These are phyloP conservation scores for Lyophyllum atratum DNA, from an alignment of 768 basidiomycete genomes.

Conservation along the genomic window DNA sequence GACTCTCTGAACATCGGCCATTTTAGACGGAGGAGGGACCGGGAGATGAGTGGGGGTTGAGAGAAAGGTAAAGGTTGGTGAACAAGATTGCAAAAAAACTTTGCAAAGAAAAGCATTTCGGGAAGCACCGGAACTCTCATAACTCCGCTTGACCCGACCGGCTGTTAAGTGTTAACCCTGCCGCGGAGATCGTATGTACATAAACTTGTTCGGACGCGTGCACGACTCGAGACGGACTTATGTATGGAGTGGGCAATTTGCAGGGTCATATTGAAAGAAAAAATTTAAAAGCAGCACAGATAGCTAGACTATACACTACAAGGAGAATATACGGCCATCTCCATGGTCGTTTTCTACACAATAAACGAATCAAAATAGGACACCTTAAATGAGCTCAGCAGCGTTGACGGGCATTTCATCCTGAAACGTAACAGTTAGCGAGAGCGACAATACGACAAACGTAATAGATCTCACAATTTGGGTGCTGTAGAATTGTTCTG, in stretches of 20 bases:
- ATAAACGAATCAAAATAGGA: conserved; percentile 3
- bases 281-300: not conserved
- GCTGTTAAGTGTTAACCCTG: not conserved
- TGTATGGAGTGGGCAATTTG: not conserved
- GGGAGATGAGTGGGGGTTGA: conserved; percentile 57
- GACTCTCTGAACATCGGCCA: conserved; percentile 82
- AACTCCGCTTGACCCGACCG: conserved; percentile 42
- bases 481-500: conserved; percentile 96
- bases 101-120: conserved; percentile 47
- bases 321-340: not conserved
- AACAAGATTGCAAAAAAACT: conserved; percentile 47
- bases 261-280: not conserved
- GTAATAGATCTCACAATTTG: conserved; percentile 66
- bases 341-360: conserved; percentile 6
- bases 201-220: not conserved
- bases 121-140: conserved; percentile 47
- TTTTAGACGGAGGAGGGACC: conserved; percentile 53
- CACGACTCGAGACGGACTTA: no score
- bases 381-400: conserved; percentile 85
- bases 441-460: conserved; percentile 8
- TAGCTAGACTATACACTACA: not conserved
- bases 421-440: conserved; percentile 41
- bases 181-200: conserved; percentile 12
- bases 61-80: conserved; percentile 42
- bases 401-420: conserved; percentile 99